These are phyloP conservation scores for Neostapfia colusana DNA, from an alignment of 176 grass and related monocot genomes.

Conservation along the genomic window DNA sequence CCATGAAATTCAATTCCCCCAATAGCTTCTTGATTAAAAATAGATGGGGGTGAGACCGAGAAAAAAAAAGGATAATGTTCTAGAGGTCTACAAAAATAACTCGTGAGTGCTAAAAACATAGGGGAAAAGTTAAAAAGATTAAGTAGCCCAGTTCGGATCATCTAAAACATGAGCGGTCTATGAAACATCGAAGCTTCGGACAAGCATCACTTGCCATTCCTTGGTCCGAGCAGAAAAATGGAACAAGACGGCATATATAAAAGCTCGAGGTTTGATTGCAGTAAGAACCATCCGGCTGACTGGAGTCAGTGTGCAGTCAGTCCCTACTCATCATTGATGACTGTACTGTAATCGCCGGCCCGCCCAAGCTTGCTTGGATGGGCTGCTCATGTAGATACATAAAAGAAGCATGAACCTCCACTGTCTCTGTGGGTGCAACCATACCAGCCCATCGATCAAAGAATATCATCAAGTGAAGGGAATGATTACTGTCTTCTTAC, in stretches of 20 bases:
- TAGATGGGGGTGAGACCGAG: slow-evolving; percentile 35
- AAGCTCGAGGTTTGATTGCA: slow-evolving; percentile 17
- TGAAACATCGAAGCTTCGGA: slow-evolving; percentile 9
- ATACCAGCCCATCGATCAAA: slow-evolving; percentile 7
- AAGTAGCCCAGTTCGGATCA: slow-evolving; percentile 35
- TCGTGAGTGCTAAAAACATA: slow-evolving; percentile 22
- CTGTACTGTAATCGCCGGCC: slow-evolving; percentile 17
- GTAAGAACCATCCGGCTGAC: slow-evolving; percentile 31
- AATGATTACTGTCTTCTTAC: slow-evolving; percentile 12
- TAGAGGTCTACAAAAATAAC: slow-evolving; percentile 47
- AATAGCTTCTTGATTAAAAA: slow-evolving; percentile 52
- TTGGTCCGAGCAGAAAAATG: slow-evolving; percentile 25
- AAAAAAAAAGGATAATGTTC: slow-evolving; percentile 22
- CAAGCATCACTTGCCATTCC: slow-evolving; percentile 18
- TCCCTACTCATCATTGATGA: slow-evolving; percentile 36
- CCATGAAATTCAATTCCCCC: slow-evolving; percentile 31
- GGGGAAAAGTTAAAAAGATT: slow-evolving; percentile 3
- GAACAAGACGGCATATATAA: slow-evolving; percentile 32
- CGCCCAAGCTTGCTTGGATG: not conserved
- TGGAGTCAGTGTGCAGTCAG: slow-evolving; percentile 22
- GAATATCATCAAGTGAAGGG: not conserved
- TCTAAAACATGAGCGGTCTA: slow-evolving; percentile 36
- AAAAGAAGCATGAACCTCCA: slow-evolving; percentile 2
- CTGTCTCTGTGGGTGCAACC: not conserved
- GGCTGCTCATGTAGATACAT: slow-evolving; percentile 10